These are phyloP conservation scores for Microcyclosporella mali DNA, from an alignment of 2,329 filamentous ascomycete genomes.

Conservation along the genomic window DNA sequence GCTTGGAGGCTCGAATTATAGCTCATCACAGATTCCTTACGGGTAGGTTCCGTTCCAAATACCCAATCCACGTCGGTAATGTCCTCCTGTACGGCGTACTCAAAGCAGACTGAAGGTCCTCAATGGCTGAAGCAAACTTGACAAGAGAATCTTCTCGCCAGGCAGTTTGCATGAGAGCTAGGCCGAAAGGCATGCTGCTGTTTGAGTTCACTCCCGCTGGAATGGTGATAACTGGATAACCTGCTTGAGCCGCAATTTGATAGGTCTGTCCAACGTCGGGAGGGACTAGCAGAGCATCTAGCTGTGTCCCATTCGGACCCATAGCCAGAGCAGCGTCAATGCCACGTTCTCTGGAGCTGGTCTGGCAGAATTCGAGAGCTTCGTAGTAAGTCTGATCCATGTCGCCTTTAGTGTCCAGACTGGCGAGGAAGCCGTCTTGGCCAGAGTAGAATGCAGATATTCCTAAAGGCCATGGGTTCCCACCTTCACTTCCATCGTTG, in stretches of 20 bases:
- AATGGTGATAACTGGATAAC: conserved; percentile 66
- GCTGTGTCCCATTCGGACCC: conserved; percentile 36
- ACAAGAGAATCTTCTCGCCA: conserved; percentile 30
- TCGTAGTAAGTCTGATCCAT: conserved; percentile 61
- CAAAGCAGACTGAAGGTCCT: conserved; percentile 31
- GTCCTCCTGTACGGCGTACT: conserved; percentile 19
- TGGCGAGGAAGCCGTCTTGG: conserved; percentile 64
- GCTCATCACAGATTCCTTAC: not conserved
- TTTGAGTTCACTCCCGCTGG: conserved; percentile 53
- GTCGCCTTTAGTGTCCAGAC: conserved; percentile 54
- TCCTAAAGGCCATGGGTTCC: conserved; percentile 45
- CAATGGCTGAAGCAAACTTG: conserved; percentile 40
- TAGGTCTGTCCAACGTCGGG: conserved; percentile 61
- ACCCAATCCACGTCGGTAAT: conserved; percentile 34
- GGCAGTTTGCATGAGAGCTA: conserved; percentile 35
- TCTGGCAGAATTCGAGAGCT: conserved; percentile 57
- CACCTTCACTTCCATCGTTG: conserved; percentile 62
- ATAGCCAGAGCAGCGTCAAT: conserved; percentile 60
- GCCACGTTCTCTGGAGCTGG: conserved; percentile 55
- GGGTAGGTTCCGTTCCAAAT: conserved; percentile 36
- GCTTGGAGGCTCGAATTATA: too few species aligned
- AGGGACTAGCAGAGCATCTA: conserved; percentile 63
- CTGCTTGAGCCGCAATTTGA: conserved; percentile 67
- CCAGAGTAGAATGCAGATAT: conserved; percentile 62
- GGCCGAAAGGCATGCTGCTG: conserved; percentile 41